Evolutionary conservation across 139 green algal genomes (phyloP).

Genomic region (Coelastrella sp.): DNA sequence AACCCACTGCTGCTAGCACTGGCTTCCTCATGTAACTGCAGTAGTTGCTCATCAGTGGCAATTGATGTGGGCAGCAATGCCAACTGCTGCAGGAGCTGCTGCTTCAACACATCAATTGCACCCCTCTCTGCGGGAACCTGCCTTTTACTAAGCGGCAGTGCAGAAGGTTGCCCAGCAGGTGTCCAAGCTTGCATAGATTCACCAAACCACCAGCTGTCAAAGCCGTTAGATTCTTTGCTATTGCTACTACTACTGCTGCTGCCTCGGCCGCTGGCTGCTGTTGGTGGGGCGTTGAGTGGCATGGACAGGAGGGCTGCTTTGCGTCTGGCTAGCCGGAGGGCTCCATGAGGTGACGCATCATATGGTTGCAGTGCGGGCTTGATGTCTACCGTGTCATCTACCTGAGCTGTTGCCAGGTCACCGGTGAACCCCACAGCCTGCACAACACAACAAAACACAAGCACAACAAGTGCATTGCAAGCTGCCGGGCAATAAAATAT

Average conservation of each 20-base stretch:
- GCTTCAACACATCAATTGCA: slow-evolving; percentile 18
- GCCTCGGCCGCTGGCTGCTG: slow-evolving; percentile 14
- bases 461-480: too few relatives aligned
- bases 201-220: slow-evolving; percentile 16
- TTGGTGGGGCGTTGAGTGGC: background rate
- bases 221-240: background rate
- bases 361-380: background rate
- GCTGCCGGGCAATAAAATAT: too few relatives aligned
- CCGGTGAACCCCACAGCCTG: slow-evolving; percentile 32
- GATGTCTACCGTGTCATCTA: background rate
- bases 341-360: background rate
- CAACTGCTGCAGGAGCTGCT: slow-evolving; percentile 10
- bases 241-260: slow-evolving; percentile 14
- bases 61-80: slow-evolving; percentile 44
- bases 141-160: background rate
- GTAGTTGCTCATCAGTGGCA: slow-evolving; percentile 9
- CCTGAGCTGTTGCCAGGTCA: slow-evolving; percentile 8
- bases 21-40: background rate
- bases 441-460: background rate
- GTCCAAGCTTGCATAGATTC: slow-evolving; percentile 45
- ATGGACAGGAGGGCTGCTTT: slow-evolving; percentile 33
- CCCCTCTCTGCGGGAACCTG: slow-evolving; percentile 5
- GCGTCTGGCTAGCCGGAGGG: background rate
- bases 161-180: slow-evolving; percentile 12
- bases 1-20: background rate